Evolutionary conservation across 2,329 filamentous ascomycete species (phyloP), one percentile per base, ranked within the genome.

Genomic region (Aspergillus clavatus): DNA sequence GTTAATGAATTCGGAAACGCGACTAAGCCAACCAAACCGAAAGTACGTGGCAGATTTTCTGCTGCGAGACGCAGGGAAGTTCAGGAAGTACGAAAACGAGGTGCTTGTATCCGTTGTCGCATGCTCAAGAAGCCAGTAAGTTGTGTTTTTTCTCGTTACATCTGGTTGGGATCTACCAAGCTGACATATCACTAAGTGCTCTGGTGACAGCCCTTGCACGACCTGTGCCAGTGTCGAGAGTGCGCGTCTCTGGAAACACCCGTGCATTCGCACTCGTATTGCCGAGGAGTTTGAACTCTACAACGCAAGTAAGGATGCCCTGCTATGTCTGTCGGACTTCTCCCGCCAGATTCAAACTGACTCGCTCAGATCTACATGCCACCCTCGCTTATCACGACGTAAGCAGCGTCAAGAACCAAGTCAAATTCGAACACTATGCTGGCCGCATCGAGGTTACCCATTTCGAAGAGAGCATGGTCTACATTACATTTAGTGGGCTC

Each of bases 61-160:
- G 76, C 79, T 35, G 69, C 71, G 18, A 68, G 79, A 47, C 73
- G 80, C 26, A 75, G 79, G 50, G 77, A 82, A 56, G 79, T 82
- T 2, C 75, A 79, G 50, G 73, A 78, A 48, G 75, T 81, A 26
- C 72, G 80, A 19, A 81, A 82, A 59, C 70, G 74, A 42, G 80
- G 80, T 10, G 80, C 80, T 6, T 83, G 80, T 55, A 75, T 82
- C 50, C 75, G 80, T 26, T 83, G 80, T 58, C 76, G 79, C 11
- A 82, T 83, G 79, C 65, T 83, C 19, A 83, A 82, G 65, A 83
- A 83, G 55, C 76, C 78, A 28, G 69, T 72, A 66, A 50, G 62
- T 31, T 38, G 14, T 3, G 19, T 22, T 16, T 11, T 10, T 42
- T 19, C n/a, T 33, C 5, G 5, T 11, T 24, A 22, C 40, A 12